phyloP scores from a whole-genome alignment of 2,329 filamentous ascomycete genomes.

The Penicillium sp. region DNA sequence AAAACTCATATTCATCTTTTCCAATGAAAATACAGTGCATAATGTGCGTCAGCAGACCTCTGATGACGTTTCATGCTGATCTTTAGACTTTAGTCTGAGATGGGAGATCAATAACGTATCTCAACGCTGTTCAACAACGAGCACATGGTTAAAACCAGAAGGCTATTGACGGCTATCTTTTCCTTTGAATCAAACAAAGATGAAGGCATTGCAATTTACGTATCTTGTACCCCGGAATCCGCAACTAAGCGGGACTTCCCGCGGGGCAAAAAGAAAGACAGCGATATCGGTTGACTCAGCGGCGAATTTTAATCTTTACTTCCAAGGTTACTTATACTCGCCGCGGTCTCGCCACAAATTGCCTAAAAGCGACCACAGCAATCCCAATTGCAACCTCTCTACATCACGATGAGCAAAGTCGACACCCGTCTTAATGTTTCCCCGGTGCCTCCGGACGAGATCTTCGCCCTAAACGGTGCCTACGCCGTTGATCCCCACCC shows the following conservation, averaged over 20 bases:
- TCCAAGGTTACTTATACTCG: background rate
- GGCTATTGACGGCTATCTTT: slow-evolving; percentile 1
- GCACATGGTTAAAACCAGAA: background rate
- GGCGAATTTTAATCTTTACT: slow-evolving; percentile 9
- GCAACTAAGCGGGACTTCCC: slow-evolving; percentile 25
- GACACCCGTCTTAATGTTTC: slow-evolving; percentile 54
- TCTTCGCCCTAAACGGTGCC: slow-evolving; percentile 84
- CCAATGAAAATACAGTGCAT: background rate
- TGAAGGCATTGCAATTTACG: background rate
- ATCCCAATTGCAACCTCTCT: background rate
- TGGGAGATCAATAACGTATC: background rate
- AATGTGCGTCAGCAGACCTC: background rate
- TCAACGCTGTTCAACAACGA: background rate
- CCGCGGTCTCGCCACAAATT: background rate
- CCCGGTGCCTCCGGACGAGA: slow-evolving; percentile 83
- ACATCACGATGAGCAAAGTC: slow-evolving; percentile 30
- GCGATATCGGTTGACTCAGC: slow-evolving; percentile 36
- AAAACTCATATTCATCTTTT: background rate
- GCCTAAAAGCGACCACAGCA: background rate
- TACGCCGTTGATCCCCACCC: slow-evolving; percentile 69
- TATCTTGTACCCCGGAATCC: slow-evolving; percentile 8
- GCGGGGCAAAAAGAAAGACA: slow-evolving; percentile 20
- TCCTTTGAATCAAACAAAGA: background rate
- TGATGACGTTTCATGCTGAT: background rate
- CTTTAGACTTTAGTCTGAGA: background rate